Conservation (phyloP, 768 basidiomycete genomes). For the Leccinellum albellum region DNA sequence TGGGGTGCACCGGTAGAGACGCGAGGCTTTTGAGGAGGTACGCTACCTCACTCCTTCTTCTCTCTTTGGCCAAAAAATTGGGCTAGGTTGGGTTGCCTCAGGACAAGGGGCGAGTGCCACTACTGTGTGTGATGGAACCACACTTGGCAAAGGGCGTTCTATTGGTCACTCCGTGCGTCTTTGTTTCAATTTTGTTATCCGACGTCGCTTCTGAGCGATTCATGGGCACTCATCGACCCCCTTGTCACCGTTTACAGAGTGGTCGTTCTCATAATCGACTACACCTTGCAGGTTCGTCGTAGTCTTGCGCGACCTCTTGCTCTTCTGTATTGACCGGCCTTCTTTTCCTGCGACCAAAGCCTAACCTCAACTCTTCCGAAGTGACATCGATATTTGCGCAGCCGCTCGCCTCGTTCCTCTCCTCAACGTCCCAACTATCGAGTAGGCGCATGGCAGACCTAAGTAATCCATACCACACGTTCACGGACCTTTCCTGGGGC, state of each 20-base stretch:
- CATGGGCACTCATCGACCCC: neutral
- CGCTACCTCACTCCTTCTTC: neutral
- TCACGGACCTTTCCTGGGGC: slow-evolving; percentile 48
- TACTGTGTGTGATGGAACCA: slow-evolving; percentile 76
- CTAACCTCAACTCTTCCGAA: slow-evolving; percentile 75
- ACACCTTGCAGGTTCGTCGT: slow-evolving; percentile 54
- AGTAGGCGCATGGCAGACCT: slow-evolving; percentile 53
- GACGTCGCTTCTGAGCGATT: neutral
- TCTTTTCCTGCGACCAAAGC: slow-evolving; percentile 39
- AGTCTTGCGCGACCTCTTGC: neutral
- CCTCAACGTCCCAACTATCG: slow-evolving; percentile 54
- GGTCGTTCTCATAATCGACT: slow-evolving; percentile 80
- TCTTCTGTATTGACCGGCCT: neutral
- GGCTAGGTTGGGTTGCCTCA: slow-evolving; percentile 79
- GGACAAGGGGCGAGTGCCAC: slow-evolving; percentile 64
- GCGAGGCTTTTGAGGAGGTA: slow-evolving; percentile 92
- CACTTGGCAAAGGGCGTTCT: slow-evolving; percentile 68
- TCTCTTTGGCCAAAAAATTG: neutral
- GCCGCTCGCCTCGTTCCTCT: slow-evolving; percentile 71
- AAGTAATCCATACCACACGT: slow-evolving; percentile 55
- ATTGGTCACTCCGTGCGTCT: slow-evolving; percentile 79
- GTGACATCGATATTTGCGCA: slow-evolving; percentile 83
- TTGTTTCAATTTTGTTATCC: neutral
- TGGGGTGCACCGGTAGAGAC: slow-evolving; percentile 52
- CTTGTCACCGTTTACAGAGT: slow-evolving; percentile 45